These are phyloP conservation scores for Quercus agrifolia DNA, from an alignment of 306 rosid genomes.

Conservation along the genomic window DNA sequence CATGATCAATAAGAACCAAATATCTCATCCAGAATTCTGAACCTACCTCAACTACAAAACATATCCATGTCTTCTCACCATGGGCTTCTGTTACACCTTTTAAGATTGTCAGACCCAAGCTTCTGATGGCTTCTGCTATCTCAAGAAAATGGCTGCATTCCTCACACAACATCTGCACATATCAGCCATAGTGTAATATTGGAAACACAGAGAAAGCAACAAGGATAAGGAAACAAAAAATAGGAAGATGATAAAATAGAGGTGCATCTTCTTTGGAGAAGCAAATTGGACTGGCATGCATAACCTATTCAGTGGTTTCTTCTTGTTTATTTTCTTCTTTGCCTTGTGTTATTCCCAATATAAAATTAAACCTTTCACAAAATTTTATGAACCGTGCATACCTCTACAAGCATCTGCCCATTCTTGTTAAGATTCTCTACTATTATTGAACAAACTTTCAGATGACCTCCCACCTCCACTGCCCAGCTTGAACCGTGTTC, in stretches of 20 bases:
- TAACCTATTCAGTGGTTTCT: not conserved
- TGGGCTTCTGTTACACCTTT: slow-evolving; percentile 79
- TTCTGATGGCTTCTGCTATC: slow-evolving; percentile 89
- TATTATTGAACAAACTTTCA: slow-evolving; percentile 77
- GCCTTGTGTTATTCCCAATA: not conserved
- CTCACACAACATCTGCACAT: slow-evolving; percentile 80
- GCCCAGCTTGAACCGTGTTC: slow-evolving; percentile 96
- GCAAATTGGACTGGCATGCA: slow-evolving; percentile 1
- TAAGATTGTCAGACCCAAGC: slow-evolving; percentile 71
- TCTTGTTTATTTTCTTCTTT: not conserved
- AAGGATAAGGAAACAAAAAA: not conserved
- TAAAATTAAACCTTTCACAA: not conserved
- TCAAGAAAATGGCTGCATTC: slow-evolving; percentile 96
- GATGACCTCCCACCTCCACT: slow-evolving; percentile 91
- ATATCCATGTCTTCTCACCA: slow-evolving; percentile 81
- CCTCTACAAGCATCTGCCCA: slow-evolving; percentile 98
- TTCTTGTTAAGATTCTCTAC: slow-evolving; percentile 84
- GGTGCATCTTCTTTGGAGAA: not conserved
- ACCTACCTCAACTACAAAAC: slow-evolving; percentile 92
- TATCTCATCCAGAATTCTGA: not conserved
- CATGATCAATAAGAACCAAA: not conserved
- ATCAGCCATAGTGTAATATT: slow-evolving; percentile 17
- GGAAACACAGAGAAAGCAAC: not conserved
- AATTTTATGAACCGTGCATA: slow-evolving; percentile 18
- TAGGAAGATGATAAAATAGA: not conserved